These are phyloP conservation scores for Rhizopogon sp. DNA, from an alignment of 768 basidiomycete genomes.

Conservation along the genomic window DNA sequence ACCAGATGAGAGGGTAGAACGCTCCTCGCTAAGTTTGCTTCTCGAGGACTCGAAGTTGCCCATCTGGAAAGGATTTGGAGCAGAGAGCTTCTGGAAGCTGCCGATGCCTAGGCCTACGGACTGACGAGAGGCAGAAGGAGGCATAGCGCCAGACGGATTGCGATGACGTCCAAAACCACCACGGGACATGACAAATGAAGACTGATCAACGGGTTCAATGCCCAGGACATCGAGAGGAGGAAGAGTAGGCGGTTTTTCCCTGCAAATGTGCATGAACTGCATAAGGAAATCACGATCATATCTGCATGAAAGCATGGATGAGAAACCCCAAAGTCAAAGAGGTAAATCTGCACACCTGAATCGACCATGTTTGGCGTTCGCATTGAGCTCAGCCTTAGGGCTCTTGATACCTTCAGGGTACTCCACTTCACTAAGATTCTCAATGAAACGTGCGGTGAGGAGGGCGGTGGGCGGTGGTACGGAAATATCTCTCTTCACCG, in stretches of 20 bases:
- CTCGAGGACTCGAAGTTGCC: conserved; percentile 47
- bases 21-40: conserved; percentile 64
- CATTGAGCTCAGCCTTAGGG: conserved; percentile 81
- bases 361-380: conserved; percentile 79
- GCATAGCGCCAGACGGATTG: conserved; percentile 36
- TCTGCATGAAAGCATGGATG: conserved; percentile 32
- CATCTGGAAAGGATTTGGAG: conserved; percentile 39
- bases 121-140: conserved; percentile 40
- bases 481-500: conserved; percentile 37
- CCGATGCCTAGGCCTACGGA: conserved; percentile 44
- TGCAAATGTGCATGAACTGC: conserved; percentile 94
- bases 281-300: conserved; percentile 97
- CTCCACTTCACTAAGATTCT: conserved; percentile 67
- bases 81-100: conserved; percentile 26
- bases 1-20: conserved; percentile 44
- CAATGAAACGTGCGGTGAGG: conserved; percentile 79
- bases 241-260: conserved; percentile 88
- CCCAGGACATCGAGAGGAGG: too few relatives aligned
- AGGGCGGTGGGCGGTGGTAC: conserved; percentile 48
- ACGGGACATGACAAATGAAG: conserved; percentile 46
- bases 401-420: conserved; percentile 85
- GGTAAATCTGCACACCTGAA: conserved; percentile 52
- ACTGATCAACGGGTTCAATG: conserved; percentile 65
- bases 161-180: conserved; percentile 63
- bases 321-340: neutral